Evolutionary conservation across 768 basidiomycete genomes (phyloP).

Genomic region (Austroboletus festivus): DNA sequence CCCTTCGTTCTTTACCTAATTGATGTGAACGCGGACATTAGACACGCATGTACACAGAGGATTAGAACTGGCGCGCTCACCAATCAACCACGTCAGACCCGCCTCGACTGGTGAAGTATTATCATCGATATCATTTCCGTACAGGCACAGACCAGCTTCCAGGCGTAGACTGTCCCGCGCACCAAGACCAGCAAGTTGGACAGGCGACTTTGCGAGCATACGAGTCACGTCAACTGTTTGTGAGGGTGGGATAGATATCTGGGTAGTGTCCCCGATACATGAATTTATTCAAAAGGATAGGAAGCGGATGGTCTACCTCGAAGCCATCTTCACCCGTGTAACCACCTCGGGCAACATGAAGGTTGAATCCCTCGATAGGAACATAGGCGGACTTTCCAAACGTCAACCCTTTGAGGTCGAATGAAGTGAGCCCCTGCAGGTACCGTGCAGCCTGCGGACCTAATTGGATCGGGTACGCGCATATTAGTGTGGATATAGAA

Average conservation of each 20-base stretch:
- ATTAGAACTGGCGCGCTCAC: conserved; percentile 40
- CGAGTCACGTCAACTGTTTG: conserved; percentile 70
- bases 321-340: conserved; percentile 99
- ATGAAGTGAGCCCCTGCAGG: conserved; percentile 72
- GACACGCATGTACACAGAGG: neutral
- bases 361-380: conserved; percentile 54
- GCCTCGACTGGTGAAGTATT: conserved; percentile 85
- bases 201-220: conserved; percentile 55
- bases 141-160: conserved; percentile 96
- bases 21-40: no score
- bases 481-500: neutral
- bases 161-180: conserved; percentile 91
- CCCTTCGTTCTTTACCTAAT: conserved; percentile 83
- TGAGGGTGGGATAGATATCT: conserved; percentile 88
- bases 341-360: conserved; percentile 90
- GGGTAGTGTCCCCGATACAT: neutral
- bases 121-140: conserved; percentile 93
- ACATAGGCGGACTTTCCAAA: conserved; percentile 86
- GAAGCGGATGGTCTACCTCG: conserved; percentile 49
- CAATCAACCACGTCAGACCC: conserved; percentile 89
- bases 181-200: conserved; percentile 86
- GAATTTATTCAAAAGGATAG: no score
- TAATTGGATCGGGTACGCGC: conserved; percentile 22
- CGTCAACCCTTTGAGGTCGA: conserved; percentile 68
- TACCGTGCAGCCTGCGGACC: conserved; percentile 82